phyloP scores from a whole-genome alignment of 148 eudicot species.

The Nyssa sinensis region DNA sequence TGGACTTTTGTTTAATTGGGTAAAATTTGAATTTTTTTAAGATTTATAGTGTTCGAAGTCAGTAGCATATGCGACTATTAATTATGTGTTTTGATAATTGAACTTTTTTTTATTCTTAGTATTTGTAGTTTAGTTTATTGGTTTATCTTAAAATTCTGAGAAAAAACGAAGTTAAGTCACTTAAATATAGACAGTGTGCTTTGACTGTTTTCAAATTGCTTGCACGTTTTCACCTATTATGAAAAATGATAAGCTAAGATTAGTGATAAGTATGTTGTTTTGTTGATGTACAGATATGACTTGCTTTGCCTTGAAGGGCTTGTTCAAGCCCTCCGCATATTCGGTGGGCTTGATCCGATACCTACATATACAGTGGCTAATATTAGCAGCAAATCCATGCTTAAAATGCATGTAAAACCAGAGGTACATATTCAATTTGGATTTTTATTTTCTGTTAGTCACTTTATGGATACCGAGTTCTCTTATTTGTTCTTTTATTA shows the following conservation, averaged over 20 bases:
- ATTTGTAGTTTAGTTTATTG: neutral
- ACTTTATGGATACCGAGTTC: neutral
- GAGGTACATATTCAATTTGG: constrained; percentile 48
- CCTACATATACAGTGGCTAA: constrained; percentile 55
- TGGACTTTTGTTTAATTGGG: neutral
- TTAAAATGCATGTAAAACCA: constrained; percentile 84
- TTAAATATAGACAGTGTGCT: too few relatives aligned
- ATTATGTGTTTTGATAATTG: too few relatives aligned
- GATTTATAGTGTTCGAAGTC: neutral
- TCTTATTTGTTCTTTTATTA: neutral
- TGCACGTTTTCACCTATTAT: neutral
- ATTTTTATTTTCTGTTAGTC: neutral
- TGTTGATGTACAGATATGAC: constrained; percentile 62
- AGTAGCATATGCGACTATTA: too few relatives aligned
- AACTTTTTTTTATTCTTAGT: too few relatives aligned
- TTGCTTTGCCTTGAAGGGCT: constrained; percentile 97
- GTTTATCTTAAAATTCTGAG: neutral
- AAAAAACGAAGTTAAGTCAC: neutral
- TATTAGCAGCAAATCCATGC: constrained; percentile 46
- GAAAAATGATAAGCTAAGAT: neutral
- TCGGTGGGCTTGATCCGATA: constrained; percentile 62
- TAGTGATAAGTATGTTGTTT: neutral
- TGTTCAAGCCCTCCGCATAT: constrained; percentile 74
- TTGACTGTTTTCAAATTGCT: neutral
- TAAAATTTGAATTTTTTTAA: neutral